A percentile compares a stretch with the other conserved stretches of the same genome.
phyloP scores from a whole-genome alignment of 306 rosid genomes.

The Dryas octopetala region DNA sequence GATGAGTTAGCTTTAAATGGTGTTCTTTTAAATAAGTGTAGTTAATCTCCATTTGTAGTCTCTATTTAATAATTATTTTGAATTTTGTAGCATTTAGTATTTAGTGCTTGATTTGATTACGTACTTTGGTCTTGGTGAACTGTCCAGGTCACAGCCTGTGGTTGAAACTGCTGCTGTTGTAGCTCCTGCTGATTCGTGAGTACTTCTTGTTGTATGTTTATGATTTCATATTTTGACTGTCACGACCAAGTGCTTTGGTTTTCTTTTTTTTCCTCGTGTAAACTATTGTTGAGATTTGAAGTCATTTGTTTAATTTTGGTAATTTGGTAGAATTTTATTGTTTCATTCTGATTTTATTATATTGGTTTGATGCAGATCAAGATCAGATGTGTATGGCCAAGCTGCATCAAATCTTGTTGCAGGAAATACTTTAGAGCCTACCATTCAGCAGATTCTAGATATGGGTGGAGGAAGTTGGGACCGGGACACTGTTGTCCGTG shows the following conservation, averaged over 20 bases:
- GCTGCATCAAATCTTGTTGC: conserved; percentile 97
- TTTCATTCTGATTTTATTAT: not conserved
- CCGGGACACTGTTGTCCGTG: conserved; percentile 84
- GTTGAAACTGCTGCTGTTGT: conserved; percentile 39
- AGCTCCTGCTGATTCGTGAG: conserved; percentile 50
- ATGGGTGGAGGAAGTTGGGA: conserved; percentile 98
- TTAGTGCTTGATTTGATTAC: not conserved
- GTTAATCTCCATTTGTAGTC: not conserved
- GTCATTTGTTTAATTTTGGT: not conserved
- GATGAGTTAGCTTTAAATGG: not conserved
- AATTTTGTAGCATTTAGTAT: not conserved
- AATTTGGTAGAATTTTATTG: not conserved
- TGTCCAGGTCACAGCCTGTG: conserved; percentile 43
- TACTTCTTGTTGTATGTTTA: not conserved
- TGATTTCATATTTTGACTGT: not conserved
- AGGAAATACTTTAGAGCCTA: conserved; percentile 75
- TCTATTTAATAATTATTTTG: not conserved
- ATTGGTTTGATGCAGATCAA: conserved; percentile 51
- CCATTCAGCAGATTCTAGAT: conserved; percentile 78
- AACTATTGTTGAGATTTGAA: not conserved
- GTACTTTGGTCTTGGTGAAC: conserved; percentile 19
- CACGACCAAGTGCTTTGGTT: not conserved
- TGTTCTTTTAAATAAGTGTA: not conserved
- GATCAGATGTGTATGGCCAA: conserved; percentile 69
- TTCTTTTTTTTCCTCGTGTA: not conserved